Evolutionary conservation across 805 yeast species (phyloP).

Genomic region (Hanseniaspora guilliermondii): DNA sequence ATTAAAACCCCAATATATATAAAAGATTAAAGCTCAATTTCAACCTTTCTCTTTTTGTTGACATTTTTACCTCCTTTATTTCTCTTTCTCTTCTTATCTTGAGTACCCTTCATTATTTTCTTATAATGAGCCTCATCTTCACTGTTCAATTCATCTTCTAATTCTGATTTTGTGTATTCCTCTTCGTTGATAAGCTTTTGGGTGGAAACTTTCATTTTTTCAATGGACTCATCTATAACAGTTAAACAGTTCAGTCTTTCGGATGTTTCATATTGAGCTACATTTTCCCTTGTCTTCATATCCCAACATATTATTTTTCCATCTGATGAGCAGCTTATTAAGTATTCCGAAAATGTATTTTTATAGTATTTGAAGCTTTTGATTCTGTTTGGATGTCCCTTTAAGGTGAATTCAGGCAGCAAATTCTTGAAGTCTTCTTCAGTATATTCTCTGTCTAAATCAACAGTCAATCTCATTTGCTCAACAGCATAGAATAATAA

Average conservation of each 20-base stretch:
- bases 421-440: conserved; percentile 23
- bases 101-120: conserved; percentile 42
- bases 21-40: conserved; percentile 39
- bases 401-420: conserved; percentile 45
- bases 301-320: conserved; percentile 92
- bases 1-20: not conserved
- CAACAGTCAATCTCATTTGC: conserved; percentile 11
- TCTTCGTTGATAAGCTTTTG: conserved; percentile 42
- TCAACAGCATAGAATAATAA: conserved; percentile 41
- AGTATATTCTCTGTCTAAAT: conserved; percentile 20
- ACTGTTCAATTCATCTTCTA: conserved; percentile 40
- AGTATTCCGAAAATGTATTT: conserved; percentile 32
- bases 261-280: conserved; percentile 81
- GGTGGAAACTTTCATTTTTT: conserved; percentile 53
- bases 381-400: conserved; percentile 77
- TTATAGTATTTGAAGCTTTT: conserved; percentile 57
- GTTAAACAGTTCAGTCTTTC: conserved; percentile 83
- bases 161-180: conserved; percentile 27
- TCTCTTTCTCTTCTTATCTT: conserved; percentile 31
- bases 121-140: conserved; percentile 62
- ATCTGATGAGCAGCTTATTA: conserved; percentile 81
- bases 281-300: conserved; percentile 51
- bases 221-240: conserved; percentile 64
- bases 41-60: conserved; percentile 35
- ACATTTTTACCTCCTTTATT: conserved; percentile 32